Evolutionary conservation across 306 rosid species (phyloP).

Genomic region (Sphenostylis stenocarpa): DNA sequence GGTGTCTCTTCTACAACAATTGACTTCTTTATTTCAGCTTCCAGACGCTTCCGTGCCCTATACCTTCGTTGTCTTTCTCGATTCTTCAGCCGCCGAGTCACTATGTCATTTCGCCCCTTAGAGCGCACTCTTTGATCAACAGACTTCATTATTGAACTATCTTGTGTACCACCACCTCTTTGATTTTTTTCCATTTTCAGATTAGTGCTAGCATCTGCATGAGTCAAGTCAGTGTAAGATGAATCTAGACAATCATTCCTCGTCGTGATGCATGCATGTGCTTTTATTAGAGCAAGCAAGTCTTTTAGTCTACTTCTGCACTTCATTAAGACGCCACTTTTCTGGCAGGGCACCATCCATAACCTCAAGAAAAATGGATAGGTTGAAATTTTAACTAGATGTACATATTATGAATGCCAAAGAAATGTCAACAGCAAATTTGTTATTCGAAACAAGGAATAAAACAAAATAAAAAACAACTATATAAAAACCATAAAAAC

Average conservation of each 20-base stretch:
- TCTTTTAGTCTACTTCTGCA: constrained; percentile 7
- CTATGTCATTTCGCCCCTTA: constrained; percentile 53
- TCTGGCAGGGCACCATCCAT: not conserved
- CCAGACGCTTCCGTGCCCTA: constrained; percentile 89
- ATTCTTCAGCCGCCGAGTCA: constrained; percentile 76
- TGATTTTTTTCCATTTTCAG: constrained; percentile 64
- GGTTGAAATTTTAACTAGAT: not conserved
- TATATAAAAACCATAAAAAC: not conserved
- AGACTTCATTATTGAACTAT: constrained; percentile 51
- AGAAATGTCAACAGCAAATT: not conserved
- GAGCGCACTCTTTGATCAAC: constrained; percentile 48
- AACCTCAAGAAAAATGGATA: not conserved
- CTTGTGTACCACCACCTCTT: constrained; percentile 43
- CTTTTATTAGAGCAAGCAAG: constrained; percentile 11
- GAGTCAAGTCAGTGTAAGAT: constrained; percentile 26
- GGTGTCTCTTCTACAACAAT: constrained; percentile 36
- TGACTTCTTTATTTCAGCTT: constrained; percentile 56
- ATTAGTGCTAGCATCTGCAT: constrained; percentile 50
- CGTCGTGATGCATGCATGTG: constrained; percentile 14
- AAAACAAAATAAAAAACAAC: not conserved
- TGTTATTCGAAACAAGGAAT: not conserved
- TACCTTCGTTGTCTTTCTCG: constrained; percentile 91
- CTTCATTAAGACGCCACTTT: constrained; percentile 1
- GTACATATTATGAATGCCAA: not conserved
- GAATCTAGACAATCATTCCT: constrained; percentile 14